These are phyloP conservation scores for Poa pratensis DNA, from an alignment of 176 grass and related monocot genomes.

Conservation along the genomic window DNA sequence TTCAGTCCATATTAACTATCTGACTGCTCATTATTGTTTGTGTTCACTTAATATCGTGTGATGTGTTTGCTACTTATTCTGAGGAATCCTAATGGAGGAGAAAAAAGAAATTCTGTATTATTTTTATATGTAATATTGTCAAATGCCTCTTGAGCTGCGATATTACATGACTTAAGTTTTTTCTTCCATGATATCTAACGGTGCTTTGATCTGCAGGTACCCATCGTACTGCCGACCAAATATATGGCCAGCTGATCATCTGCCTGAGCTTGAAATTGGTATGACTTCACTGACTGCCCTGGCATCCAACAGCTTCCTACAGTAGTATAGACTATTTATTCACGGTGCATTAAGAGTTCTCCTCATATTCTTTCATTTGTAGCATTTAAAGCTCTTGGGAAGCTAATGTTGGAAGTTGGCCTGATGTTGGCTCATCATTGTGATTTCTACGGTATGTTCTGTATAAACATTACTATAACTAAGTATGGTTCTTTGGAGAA, in stretches of 20 bases:
- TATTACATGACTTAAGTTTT: not conserved
- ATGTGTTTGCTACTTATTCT: not conserved
- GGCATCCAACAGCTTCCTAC: not conserved
- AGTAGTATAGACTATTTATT: not conserved
- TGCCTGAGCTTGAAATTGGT: slow-evolving; percentile 86
- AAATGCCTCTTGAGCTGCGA: not conserved
- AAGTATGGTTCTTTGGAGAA: slow-evolving; percentile 3
- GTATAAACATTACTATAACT: not conserved
- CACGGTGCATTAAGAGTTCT: not conserved
- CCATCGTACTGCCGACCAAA: slow-evolving; percentile 92
- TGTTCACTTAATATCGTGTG: not conserved
- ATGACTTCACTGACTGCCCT: slow-evolving; percentile 12
- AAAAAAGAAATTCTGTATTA: not conserved
- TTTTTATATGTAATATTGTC: not conserved
- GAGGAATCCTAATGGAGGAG: not conserved
- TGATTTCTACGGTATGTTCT: slow-evolving; percentile 81
- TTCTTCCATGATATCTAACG: not conserved
- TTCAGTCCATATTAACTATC: not conserved
- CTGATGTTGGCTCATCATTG: slow-evolving; percentile 93
- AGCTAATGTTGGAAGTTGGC: slow-evolving; percentile 84
- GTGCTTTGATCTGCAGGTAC: slow-evolving; percentile 60
- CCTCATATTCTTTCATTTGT: slow-evolving; percentile 1
- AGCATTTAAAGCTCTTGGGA: slow-evolving; percentile 96
- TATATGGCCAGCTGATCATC: slow-evolving; percentile 70
- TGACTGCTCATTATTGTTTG: not conserved